These are phyloP conservation scores for Pelargonium citronellum DNA, from an alignment of 441 rosid species.

Conservation along the genomic window DNA sequence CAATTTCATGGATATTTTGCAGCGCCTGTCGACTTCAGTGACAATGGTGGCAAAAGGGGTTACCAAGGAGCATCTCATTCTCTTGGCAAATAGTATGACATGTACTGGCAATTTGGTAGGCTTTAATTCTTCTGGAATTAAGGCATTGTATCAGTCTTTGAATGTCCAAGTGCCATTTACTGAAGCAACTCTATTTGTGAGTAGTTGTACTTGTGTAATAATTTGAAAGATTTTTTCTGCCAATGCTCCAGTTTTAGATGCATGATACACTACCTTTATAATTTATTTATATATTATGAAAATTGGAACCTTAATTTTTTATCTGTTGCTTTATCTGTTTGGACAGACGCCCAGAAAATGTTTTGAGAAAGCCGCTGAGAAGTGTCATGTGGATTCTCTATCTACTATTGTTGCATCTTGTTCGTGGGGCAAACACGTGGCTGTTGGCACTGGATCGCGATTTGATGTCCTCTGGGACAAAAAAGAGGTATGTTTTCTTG, in stretches of 20 bases:
- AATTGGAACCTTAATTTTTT: background rate
- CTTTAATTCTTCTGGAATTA: slow-evolving; percentile 80
- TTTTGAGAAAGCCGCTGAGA: slow-evolving; percentile 92
- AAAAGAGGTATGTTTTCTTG: slow-evolving; percentile 41
- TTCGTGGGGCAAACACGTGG: slow-evolving; percentile 89
- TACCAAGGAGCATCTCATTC: slow-evolving; percentile 81
- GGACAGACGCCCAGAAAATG: slow-evolving; percentile 75
- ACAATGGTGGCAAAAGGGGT: slow-evolving; percentile 80
- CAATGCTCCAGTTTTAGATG: slow-evolving; percentile 15
- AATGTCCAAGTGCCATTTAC: slow-evolving; percentile 90
- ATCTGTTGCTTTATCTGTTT: slow-evolving; percentile 20
- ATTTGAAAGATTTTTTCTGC: slow-evolving; percentile 13
- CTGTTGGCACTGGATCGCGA: slow-evolving; percentile 86
- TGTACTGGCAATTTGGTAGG: slow-evolving; percentile 84
- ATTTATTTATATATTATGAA: background rate
- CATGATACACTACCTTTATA: slow-evolving; percentile 14
- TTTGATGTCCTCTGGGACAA: slow-evolving; percentile 76
- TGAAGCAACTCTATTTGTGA: slow-evolving; percentile 85
- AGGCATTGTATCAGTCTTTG: slow-evolving; percentile 59
- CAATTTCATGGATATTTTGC: slow-evolving; percentile 29
- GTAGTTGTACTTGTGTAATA: slow-evolving; percentile 30
- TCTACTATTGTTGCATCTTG: slow-evolving; percentile 83
- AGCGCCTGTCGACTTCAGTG: slow-evolving; percentile 87
- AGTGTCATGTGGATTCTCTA: slow-evolving; percentile 64
- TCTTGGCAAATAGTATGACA: slow-evolving; percentile 84